phyloP scores from a whole-genome alignment of 2,329 filamentous ascomycete genomes.

The Cadophora luteo-olivacea region DNA sequence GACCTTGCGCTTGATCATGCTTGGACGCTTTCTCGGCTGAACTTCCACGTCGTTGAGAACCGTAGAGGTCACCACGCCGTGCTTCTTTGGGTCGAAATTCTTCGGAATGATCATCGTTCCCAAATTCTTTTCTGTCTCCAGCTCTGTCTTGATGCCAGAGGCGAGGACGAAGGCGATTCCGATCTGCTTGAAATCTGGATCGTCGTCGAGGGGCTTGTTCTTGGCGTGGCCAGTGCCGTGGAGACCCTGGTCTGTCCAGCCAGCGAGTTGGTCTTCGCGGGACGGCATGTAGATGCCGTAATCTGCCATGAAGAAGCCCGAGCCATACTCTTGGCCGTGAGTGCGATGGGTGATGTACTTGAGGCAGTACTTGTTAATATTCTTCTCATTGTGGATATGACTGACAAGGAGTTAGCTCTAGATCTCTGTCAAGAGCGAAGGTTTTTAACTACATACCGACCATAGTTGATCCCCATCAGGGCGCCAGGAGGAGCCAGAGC shows the following conservation, averaged over 20 bases:
- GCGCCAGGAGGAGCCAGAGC: too few species aligned
- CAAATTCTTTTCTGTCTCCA: not conserved
- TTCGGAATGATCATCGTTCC: not conserved
- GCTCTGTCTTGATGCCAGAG: not conserved
- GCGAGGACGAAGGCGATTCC: not conserved
- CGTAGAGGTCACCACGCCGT: not conserved
- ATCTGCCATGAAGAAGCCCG: not conserved
- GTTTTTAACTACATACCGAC: too few species aligned
- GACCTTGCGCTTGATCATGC: not conserved
- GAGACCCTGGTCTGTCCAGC: not conserved
- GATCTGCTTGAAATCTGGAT: not conserved
- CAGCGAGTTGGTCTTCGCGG: not conserved
- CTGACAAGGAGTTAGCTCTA: not conserved
- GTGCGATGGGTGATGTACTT: not conserved
- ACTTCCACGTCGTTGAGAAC: not conserved
- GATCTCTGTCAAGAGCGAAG: too few species aligned
- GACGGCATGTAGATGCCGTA: not conserved
- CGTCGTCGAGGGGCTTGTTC: not conserved
- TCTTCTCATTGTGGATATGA: not conserved
- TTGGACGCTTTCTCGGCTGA: not conserved
- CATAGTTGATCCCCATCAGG: too few species aligned
- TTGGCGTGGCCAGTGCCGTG: not conserved
- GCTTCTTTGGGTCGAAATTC: not conserved
- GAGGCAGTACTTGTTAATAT: not conserved
- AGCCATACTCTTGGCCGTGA: not conserved